Evolutionary conservation across 495 filamentous ascomycete genomes (phyloP), one percentile per base, ranked within the genome.

Genomic region (Penicillium arizonense): DNA sequence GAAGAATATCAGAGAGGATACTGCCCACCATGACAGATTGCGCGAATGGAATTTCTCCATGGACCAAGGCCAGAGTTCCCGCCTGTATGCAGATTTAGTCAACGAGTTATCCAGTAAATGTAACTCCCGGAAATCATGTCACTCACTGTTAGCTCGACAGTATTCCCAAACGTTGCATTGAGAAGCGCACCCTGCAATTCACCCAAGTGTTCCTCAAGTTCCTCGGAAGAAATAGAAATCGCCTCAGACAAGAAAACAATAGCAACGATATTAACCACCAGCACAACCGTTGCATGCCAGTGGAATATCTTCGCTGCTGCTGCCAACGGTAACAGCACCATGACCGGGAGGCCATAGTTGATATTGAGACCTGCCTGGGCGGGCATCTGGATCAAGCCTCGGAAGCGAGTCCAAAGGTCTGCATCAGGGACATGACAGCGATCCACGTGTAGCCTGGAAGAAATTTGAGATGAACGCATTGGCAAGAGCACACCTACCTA

Each of bases 121-220:
- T 18, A 18, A 18, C 18, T 18, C 18, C 18, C 18, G 18, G 18
- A 18, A 18, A 18, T 18, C 18, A 18, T n/a, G 38, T 35, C 13
- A 51, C 58, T 14, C 5, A 65, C 56, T 7, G 56, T 63, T 6
- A 65, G 44, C 41, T 65, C 62, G 6, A 65, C 62, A 2, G 56
- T 58, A 45, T 65, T 65, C 4, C 62, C 62, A 35, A 63, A 56
- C 5, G 62, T 65, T 5, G 62, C 62, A 48, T 54, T 63, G 40
- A 65, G 44, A 13, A 65, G 30, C 12, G 56, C 51, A 45, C 62
- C 62, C 18, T 64, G 47, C 32, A 61, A 32, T 37, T 59, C 49
- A 12, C 62, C 62, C 4, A 65, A 24, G 24, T 50, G 37, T 9
- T 39, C 42, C 9, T 56, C 36, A 33, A 65, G 56, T 20, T 62